Conservation (phyloP, 1,284 basidiomycete genomes). For the Fomitiporia mediterranea region DNA sequence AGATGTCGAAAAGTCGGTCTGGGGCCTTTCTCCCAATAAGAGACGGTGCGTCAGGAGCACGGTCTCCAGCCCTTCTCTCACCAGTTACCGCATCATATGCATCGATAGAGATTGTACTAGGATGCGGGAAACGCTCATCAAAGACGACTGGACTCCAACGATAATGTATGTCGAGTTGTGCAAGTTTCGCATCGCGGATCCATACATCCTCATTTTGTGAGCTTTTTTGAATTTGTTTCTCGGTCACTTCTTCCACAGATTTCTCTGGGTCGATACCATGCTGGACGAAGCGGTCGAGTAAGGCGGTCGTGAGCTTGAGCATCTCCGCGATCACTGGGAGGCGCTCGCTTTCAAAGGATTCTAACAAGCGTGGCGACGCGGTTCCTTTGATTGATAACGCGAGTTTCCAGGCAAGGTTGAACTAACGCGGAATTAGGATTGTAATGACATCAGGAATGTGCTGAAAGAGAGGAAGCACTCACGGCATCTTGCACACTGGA, state of each 20-base stretch:
- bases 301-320: too few relatives aligned
- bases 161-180: conserved; percentile 24
- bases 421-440: conserved; percentile 23
- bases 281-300: too few relatives aligned
- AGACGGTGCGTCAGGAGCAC: conserved; percentile 23
- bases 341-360: conserved; percentile 35
- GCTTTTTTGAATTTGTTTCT: neutral
- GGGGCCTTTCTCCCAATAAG: too few relatives aligned
- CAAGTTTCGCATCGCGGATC: conserved; percentile 8
- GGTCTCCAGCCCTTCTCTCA: conserved; percentile 22
- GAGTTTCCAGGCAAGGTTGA: conserved; percentile 42
- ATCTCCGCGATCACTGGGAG: conserved; percentile 38
- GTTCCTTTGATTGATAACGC: conserved; percentile 33
- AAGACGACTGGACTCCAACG: conserved; percentile 24
- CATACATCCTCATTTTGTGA: too few relatives aligned
- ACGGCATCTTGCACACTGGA: conserved; percentile 38
- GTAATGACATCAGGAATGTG: too few relatives aligned
- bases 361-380: conserved; percentile 30
- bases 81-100: too few relatives aligned
- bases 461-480: conserved; percentile 15
- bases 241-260: too few relatives aligned
- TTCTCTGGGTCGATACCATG: too few relatives aligned
- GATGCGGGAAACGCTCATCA: too few relatives aligned
- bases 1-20: conserved; percentile 22
- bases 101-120: neutral